Evolutionary conservation across 2,329 filamentous ascomycete species (phyloP).

Genomic region (Juglanconis sp.): DNA sequence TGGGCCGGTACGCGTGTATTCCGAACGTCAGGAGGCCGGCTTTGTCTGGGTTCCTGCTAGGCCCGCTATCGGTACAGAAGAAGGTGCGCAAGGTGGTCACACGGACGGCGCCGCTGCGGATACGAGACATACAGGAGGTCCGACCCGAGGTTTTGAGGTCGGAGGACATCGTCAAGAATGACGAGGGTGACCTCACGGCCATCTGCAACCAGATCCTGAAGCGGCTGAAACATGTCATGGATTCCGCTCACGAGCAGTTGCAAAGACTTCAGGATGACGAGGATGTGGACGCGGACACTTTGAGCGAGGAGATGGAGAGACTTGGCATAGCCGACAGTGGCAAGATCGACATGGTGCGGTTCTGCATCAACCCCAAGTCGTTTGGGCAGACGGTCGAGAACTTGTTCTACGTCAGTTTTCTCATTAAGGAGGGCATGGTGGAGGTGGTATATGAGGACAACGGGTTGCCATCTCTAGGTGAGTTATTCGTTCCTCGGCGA

Average conservation of each 20-base stretch:
- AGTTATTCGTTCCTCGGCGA: slow-evolving; percentile 29
- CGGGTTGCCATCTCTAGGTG: slow-evolving; percentile 76
- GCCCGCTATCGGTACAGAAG: slow-evolving; percentile 86
- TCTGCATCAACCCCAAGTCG: slow-evolving; percentile 83
- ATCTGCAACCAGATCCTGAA: slow-evolving; percentile 74
- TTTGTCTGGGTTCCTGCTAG: slow-evolving; percentile 79
- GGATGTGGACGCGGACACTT: slow-evolving; percentile 44
- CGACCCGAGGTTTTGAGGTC: slow-evolving; percentile 74
- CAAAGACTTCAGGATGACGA: slow-evolving; percentile 39
- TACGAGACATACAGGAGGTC: slow-evolving; percentile 65
- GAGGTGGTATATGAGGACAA: slow-evolving; percentile 71
- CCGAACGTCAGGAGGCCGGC: slow-evolving; percentile 71
- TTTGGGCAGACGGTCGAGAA: slow-evolving; percentile 97
- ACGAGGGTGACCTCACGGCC: slow-evolving; percentile 74
- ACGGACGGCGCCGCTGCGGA: slow-evolving; percentile 67
- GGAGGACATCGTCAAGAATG: slow-evolving; percentile 70
- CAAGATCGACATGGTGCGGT: slow-evolving; percentile 77
- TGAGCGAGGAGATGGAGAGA: slow-evolving; percentile 56
- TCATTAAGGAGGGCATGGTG: slow-evolving; percentile 81
- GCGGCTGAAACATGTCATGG: slow-evolving; percentile 52
- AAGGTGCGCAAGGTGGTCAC: slow-evolving; percentile 69
- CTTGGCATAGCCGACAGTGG: slow-evolving; percentile 64
- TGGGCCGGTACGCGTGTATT: slow-evolving; percentile 75
- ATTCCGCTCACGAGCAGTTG: slow-evolving; percentile 44
- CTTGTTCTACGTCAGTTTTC: slow-evolving; percentile 91